A percentile compares a stretch with the other conserved stretches of the same genome.
Evolutionary conservation across 2,329 filamentous ascomycete species (phyloP).

Genomic region (Hirsutella thompsonii): DNA sequence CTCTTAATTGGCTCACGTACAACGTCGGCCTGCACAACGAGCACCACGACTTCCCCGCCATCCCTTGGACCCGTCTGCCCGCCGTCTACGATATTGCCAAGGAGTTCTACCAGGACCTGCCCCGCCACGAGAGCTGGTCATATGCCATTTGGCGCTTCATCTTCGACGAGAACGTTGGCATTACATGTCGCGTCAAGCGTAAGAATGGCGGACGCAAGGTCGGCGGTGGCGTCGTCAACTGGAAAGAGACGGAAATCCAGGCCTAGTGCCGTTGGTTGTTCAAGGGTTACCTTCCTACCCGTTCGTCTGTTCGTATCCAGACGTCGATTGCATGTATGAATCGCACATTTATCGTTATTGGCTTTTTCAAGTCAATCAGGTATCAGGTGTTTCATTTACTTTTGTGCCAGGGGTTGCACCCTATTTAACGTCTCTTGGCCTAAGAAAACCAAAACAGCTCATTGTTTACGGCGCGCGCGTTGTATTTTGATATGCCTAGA

Average conservation of each 20-base stretch:
- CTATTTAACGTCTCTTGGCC: too few relatives aligned
- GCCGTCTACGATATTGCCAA: slow-evolving; percentile 65
- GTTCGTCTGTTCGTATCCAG: too few relatives aligned
- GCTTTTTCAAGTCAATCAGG: too few relatives aligned
- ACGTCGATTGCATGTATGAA: too few relatives aligned
- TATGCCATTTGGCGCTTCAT: slow-evolving; percentile 95
- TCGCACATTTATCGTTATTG: too few relatives aligned
- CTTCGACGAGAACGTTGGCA: slow-evolving; percentile 74
- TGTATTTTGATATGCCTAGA: too few relatives aligned
- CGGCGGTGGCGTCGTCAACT: slow-evolving; percentile 29
- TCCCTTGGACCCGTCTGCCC: slow-evolving; percentile 84
- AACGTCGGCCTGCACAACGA: slow-evolving; percentile 98
- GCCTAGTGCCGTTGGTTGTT: slow-evolving; percentile 24
- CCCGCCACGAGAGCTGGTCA: slow-evolving; percentile 79
- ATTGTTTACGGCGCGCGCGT: too few relatives aligned
- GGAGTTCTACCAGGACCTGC: slow-evolving; percentile 86
- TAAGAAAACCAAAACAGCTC: too few relatives aligned
- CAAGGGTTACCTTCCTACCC: too few relatives aligned
- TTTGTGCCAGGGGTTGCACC: too few relatives aligned
- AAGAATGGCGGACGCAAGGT: slow-evolving; percentile 59
- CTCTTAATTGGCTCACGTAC: slow-evolving; percentile 85
- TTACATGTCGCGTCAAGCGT: slow-evolving; percentile 88
- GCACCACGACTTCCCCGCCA: slow-evolving; percentile 95
- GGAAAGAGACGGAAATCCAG: slow-evolving; percentile 60
- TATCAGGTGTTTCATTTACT: too few relatives aligned